These are phyloP conservation scores for Dalbergia oliveri DNA, from an alignment of 306 rosid genomes.

Conservation along the genomic window DNA sequence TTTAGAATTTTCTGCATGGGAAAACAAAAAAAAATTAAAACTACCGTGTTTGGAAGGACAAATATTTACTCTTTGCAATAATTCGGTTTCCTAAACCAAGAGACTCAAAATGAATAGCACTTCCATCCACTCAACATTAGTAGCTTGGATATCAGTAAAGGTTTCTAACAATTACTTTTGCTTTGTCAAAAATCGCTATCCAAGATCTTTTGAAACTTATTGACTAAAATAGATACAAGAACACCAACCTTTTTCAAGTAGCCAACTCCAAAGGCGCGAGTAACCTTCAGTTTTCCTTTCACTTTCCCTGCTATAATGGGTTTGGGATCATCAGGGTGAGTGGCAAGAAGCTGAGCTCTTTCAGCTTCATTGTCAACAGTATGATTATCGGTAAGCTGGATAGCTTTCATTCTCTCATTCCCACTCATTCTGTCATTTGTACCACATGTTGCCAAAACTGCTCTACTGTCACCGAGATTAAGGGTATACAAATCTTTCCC, in stretches of 20 bases:
- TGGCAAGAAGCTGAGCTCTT: conserved; percentile 65
- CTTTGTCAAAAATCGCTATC: neutral
- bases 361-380: conserved; percentile 84
- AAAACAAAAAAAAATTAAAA: conserved; percentile 20
- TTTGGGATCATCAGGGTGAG: conserved; percentile 89
- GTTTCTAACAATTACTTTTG: conserved; percentile 1
- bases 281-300: conserved; percentile 94
- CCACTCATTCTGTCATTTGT: conserved; percentile 40
- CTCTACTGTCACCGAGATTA: conserved; percentile 94
- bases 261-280: conserved; percentile 98
- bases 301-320: conserved; percentile 76
- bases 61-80: conserved; percentile 2
- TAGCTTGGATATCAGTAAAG: conserved; percentile 9
- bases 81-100: conserved; percentile 17
- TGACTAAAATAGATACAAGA: conserved; percentile 23
- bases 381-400: conserved; percentile 91
- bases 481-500: conserved; percentile 88
- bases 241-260: conserved; percentile 88
- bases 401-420: conserved; percentile 64
- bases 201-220: conserved; percentile 39
- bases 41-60: conserved; percentile 3
- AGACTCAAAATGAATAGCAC: conserved; percentile 6
- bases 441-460: conserved; percentile 73
- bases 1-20: conserved; percentile 78
- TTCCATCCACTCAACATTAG: conserved; percentile 47